These are phyloP conservation scores for Aspergillus alliaceus DNA, from an alignment of 2,329 filamentous ascomycete species.

Conservation along the genomic window DNA sequence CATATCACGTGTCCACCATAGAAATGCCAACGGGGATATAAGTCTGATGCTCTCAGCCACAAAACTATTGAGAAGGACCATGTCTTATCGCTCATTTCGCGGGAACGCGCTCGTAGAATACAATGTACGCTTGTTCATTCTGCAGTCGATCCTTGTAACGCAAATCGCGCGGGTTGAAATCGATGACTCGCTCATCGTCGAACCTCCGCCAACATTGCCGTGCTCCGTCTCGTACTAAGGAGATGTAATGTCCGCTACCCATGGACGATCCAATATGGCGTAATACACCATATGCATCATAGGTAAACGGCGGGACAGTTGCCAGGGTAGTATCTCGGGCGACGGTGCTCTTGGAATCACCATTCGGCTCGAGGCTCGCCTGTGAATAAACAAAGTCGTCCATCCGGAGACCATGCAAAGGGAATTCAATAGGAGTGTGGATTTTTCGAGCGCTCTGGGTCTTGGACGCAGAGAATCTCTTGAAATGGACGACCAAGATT, in stretches of 20 bases:
- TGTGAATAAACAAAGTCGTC: conserved; percentile 59
- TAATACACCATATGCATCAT: conserved; percentile 84
- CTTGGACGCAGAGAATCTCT: conserved; percentile 63
- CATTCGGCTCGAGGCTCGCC: conserved; percentile 29
- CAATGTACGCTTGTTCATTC: conserved; percentile 65
- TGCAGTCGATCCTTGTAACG: conserved; percentile 53
- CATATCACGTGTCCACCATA: conserved; percentile 6
- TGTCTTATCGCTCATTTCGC: conserved; percentile 33
- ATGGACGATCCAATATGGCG: conserved; percentile 70
- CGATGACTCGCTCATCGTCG: conserved; percentile 57
- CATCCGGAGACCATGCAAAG: conserved; percentile 68
- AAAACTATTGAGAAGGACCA: conserved; percentile 1
- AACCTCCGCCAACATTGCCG: conserved; percentile 61
- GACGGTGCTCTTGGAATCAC: conserved; percentile 50
- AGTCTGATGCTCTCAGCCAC: neutral
- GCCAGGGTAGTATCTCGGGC: conserved; percentile 53
- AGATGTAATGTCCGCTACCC: conserved; percentile 77
- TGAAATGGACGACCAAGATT: conserved; percentile 75
- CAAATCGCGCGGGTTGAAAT: conserved; percentile 58
- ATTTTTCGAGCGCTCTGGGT: conserved; percentile 65
- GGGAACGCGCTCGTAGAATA: conserved; percentile 60
- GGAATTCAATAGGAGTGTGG: conserved; percentile 71
- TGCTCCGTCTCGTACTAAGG: conserved; percentile 63
- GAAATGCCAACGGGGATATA: neutral
- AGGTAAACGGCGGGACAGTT: conserved; percentile 61